phyloP scores from a whole-genome alignment of 129 eudicot genomes.

The Solidago caesia region DNA sequence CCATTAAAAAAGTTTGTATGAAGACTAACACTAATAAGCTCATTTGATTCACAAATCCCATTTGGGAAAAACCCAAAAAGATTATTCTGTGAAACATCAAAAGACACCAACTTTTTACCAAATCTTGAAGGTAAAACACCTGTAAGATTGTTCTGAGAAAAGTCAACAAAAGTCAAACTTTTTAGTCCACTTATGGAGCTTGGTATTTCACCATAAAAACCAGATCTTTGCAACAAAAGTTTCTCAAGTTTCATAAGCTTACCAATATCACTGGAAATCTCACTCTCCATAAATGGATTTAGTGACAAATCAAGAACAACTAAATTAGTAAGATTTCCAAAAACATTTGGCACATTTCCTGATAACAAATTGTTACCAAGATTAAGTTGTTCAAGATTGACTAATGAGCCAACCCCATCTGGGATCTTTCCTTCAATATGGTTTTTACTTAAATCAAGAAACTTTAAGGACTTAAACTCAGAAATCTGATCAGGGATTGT shows the following conservation, averaged over 20 bases:
- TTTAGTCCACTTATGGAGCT: constrained; percentile 47
- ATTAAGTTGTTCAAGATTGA: constrained; percentile 59
- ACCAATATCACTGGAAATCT: constrained; percentile 61
- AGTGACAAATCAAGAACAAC: constrained; percentile 75
- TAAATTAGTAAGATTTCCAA: constrained; percentile 69
- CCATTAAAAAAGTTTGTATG: constrained; percentile 79
- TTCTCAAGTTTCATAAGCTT: constrained; percentile 66
- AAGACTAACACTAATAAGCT: constrained; percentile 48
- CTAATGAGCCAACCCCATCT: constrained; percentile 62
- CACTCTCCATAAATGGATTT: constrained; percentile 75
- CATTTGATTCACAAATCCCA: constrained; percentile 61
- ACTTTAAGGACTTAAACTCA: constrained; percentile 51
- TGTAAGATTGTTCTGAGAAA: constrained; percentile 81
- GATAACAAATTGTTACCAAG: constrained; percentile 74
- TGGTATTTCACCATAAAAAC: constrained; percentile 76
- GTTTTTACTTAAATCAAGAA: constrained; percentile 83
- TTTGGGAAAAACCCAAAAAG: constrained; percentile 72
- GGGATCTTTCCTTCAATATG: constrained; percentile 90
- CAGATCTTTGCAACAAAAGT: constrained; percentile 67
- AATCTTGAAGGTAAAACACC: constrained; percentile 55
- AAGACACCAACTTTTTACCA: constrained; percentile 57
- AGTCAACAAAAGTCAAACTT: constrained; percentile 55
- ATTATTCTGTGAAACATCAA: constrained; percentile 85
- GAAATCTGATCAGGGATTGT: constrained; percentile 90
- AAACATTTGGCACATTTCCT: constrained; percentile 62